A percentile compares a stretch with the other conserved stretches of the same genome.
Evolutionary conservation across 768 basidiomycete genomes (phyloP).

Genomic region (Arthromyces matolae): DNA sequence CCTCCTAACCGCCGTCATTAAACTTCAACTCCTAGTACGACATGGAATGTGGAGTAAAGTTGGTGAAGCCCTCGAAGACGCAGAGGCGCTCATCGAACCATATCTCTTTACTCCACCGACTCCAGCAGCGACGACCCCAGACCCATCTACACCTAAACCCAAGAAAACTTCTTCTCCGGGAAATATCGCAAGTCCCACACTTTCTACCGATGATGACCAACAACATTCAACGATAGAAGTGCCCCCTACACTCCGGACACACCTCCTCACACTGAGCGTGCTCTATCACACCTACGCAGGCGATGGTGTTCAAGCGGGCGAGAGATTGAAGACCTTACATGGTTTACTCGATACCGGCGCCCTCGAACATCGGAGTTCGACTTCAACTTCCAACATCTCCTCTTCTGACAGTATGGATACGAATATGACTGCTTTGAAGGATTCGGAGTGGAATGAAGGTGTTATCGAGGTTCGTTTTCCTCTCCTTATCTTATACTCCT

Average conservation of each 20-base stretch:
- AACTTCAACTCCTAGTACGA: conserved; percentile 52
- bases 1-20: conserved; percentile 51
- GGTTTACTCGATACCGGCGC: conserved; percentile 61
- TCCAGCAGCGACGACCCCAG: too few relatives aligned
- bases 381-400: too few relatives aligned
- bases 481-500: neutral
- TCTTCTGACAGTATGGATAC: too few relatives aligned
- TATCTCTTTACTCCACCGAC: too few relatives aligned
- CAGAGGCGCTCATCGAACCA: conserved; percentile 31
- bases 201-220: neutral
- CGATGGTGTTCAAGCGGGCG: conserved; percentile 37
- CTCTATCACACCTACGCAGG: conserved; percentile 62
- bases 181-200: neutral
- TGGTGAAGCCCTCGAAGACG: conserved; percentile 45
- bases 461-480: conserved; percentile 28
- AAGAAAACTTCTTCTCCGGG: too few relatives aligned
- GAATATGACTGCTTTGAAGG: too few relatives aligned
- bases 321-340: conserved; percentile 59
- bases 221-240: conserved; percentile 5
- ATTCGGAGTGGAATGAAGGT: conserved; percentile 31
- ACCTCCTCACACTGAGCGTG: conserved; percentile 60
- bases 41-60: conserved; percentile 54
- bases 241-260: conserved; percentile 39
- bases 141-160: too few relatives aligned
- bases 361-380: conserved; percentile 31